Percentiles rank a stretch among this genome's conserved stretches.
Evolutionary conservation across 2,329 filamentous ascomycete species (phyloP).

Genomic region (Hawksworthiomyces lignivorus): DNA sequence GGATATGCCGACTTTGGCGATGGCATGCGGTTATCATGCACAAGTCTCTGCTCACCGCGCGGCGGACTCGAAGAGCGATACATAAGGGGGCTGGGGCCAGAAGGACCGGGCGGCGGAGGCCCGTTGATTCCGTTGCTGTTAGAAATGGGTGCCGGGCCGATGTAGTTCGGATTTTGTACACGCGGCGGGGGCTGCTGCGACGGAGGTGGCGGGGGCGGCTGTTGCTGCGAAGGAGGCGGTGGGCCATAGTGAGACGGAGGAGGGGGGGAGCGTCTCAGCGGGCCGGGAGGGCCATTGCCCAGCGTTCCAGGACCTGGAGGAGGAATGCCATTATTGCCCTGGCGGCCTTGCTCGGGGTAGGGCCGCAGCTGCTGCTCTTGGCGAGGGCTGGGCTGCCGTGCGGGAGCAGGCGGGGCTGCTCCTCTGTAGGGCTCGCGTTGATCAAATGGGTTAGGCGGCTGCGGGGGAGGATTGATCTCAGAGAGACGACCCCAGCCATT

Average conservation of each 20-base stretch:
- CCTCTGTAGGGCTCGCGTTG: constrained; percentile 64
- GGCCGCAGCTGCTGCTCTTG: constrained; percentile 62
- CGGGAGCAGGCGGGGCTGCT: constrained; percentile 36
- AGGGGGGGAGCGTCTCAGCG: constrained; percentile 44
- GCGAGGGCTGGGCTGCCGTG: constrained; percentile 68
- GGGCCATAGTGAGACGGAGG: constrained; percentile 45
- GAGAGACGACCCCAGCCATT: constrained; percentile 60
- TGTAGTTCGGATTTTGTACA: constrained; percentile 53
- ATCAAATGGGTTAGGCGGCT: constrained; percentile 76
- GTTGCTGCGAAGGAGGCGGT: constrained; percentile 46
- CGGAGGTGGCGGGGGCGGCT: constrained; percentile 36
- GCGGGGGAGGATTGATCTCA: constrained; percentile 69
- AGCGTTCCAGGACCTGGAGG: too few relatives aligned
- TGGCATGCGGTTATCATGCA: constrained; percentile 78
- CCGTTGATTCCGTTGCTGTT: constrained; percentile 33
- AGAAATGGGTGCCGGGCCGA: constrained; percentile 41
- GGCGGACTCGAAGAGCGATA: constrained; percentile 77
- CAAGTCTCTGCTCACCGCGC: constrained; percentile 72
- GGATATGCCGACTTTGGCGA: constrained; percentile 85
- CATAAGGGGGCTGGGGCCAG: constrained; percentile 45
- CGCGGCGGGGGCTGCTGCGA: constrained; percentile 36
- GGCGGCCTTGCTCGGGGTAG: constrained; percentile 60
- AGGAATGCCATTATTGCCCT: constrained; percentile 21
- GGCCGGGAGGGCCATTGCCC: constrained; percentile 40
- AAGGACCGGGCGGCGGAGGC: constrained; percentile 40